A percentile compares a stretch with the other conserved stretches of the same genome.
These are phyloP conservation scores for Luvunga scandens DNA, from an alignment of 345 rosid genomes.

Conservation along the genomic window DNA sequence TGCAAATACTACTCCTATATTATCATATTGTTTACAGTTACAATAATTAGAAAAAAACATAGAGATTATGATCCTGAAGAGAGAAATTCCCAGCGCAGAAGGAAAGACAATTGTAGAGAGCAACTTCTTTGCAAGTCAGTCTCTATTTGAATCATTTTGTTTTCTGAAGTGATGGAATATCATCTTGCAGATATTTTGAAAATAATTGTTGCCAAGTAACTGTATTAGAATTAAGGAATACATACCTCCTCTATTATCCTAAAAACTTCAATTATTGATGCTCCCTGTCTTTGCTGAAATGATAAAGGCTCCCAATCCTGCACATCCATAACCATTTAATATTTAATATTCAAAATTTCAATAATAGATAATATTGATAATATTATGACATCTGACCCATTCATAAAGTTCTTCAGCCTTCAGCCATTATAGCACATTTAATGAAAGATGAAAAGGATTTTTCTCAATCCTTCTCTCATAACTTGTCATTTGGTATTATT, in stretches of 20 bases:
- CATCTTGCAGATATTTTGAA: not conserved
- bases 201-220: not conserved
- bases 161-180: not conserved
- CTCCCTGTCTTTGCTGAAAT: slow-evolving; percentile 79
- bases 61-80: not conserved
- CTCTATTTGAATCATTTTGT: not conserved
- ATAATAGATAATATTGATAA: not conserved
- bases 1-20: not conserved
- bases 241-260: slow-evolving; percentile 96
- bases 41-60: not conserved
- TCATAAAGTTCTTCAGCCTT: not conserved
- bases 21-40: not conserved
- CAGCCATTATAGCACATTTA: not conserved
- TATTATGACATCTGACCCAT: not conserved
- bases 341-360: slow-evolving; percentile 12
- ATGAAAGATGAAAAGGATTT: not conserved
- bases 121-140: slow-evolving; percentile 5
- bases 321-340: slow-evolving; percentile 19
- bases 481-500: not conserved
- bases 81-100: not conserved
- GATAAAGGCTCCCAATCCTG: slow-evolving; percentile 99
- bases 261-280: slow-evolving; percentile 89
- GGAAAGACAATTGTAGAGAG: slow-evolving; percentile 6
- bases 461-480: not conserved
- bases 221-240: not conserved